Evolutionary conservation across 2,329 filamentous ascomycete species (phyloP), one percentile per base, ranked within the genome.

Genomic region (Diaporthe batatas): DNA sequence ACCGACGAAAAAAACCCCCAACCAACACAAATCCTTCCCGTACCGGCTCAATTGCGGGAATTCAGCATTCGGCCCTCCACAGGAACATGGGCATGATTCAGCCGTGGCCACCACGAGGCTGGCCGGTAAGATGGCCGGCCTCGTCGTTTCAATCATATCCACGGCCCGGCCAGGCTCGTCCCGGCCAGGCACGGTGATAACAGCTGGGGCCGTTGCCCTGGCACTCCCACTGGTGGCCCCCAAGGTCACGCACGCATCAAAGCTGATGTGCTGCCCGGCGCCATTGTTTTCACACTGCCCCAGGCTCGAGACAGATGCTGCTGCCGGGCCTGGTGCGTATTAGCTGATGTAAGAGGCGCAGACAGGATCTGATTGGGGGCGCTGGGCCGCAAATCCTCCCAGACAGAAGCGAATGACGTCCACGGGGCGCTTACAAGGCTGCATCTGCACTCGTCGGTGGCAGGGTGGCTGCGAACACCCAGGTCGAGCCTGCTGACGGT

Each of bases 391-490:
- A 29, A 53, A 18, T n/a, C 42, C 32, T 42, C n/a, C 62, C 49
- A 23, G 14, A 16, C 47, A 67, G 62, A 25, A 39, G 25, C 47
- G 11, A n/a, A 70, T 70, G 68, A 59, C 68, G 68, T 62, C 12
- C 32, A 42, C 32, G 62, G 62, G 39, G 62, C 44, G 62, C 44
- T 67, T 51, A 39, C 68, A 62, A 57, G 68, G 68, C 55, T 70
- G 68, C 49, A 53, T 70, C 68, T 62, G 68, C 68, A 62, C 23
- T 53, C 21, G 32, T 53, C 54, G n/a, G n/a, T n/a, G n/a, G n/a
- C n/a, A n/a, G n/a, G 34, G 55, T 70, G 34, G 68, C 53, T 58
- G 54, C 54, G 68, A 70, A 51, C 29, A 44, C 68, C 68, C 42
- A n/a, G n/a, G n/a, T n/a, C n/a, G n/a, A n/a, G n/a, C n/a, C n/a